Evolutionary conservation across 2,329 filamentous ascomycete species (phyloP), one percentile per base, ranked within the genome.

Genomic region (Plenodomus lindquistii): DNA sequence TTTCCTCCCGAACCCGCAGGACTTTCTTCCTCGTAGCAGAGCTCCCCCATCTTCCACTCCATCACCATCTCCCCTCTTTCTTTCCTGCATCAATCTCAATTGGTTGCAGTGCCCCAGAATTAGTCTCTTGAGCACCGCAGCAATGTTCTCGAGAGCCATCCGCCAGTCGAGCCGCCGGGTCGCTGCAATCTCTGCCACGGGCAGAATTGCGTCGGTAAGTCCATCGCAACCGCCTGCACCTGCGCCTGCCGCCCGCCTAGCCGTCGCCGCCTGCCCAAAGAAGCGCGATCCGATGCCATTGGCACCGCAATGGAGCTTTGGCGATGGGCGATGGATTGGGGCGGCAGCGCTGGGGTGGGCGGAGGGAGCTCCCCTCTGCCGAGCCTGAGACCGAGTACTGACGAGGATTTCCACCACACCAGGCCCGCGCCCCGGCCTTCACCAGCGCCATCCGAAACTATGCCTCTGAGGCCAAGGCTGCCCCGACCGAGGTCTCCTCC

Each of bases 71-170:
- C 70, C 68, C 60, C 71, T 71, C 70, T 61, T 55, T 60, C 56
- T 54, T 65, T 65, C 63, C 70, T 72, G 67, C 70, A 68, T 73
- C 70, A 68, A 71, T 73, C 65, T 71, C 71, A 73, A 73, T 74
- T 73, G 71, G 65, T 71, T 64, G 71, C 70, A 72, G 70, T 69
- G 62, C 66, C 65, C 67, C 65, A 59, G 51, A 50, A 67, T 63
- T 72, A 73, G 69, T 67, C 66, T 73, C 69, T 73, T 69, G 65
- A 72, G 68, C 67, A 72, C 67, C 76, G 76, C 78, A 81, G 77
- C 56, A 76, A 97, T 97, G 93, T 96, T 97, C 85, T 91, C 93
- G 82, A 96, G 89, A 87, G 92, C 93, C 83, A 85, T 97, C 81
- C 87, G 92, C 83, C 91, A 96, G 85, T 95, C 91, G 79, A 88